Evolutionary conservation across 208 protist species (phyloP).

Genomic region (Leishmania braziliensis): DNA sequence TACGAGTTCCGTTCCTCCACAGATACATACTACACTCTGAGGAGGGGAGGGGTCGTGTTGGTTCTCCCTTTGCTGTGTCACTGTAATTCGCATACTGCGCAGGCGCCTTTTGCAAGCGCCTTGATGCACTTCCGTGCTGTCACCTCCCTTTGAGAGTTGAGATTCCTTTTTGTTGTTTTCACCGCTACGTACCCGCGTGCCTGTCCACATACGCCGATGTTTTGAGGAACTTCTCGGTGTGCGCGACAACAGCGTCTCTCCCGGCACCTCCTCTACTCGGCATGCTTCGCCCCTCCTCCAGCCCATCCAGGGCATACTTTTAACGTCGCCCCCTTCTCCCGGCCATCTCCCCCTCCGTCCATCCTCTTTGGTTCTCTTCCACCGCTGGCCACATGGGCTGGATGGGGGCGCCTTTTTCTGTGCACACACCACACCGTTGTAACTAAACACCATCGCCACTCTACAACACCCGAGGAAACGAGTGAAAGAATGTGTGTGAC

Average conservation of each 20-base stretch:
- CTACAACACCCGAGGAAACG: neutral
- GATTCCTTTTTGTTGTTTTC: neutral
- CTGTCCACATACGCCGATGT: neutral
- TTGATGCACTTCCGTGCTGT: neutral
- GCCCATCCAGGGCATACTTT: no score
- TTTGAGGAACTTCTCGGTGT: neutral
- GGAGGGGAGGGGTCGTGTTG: neutral
- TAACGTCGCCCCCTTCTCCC: no score
- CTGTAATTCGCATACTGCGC: neutral
- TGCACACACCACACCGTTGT: neutral
- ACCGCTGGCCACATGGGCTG: neutral
- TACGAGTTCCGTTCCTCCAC: neutral
- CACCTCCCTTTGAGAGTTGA: neutral
- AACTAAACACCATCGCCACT: neutral
- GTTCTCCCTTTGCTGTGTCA: neutral
- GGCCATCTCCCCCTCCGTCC: neutral
- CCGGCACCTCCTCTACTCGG: neutral
- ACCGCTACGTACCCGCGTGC: neutral
- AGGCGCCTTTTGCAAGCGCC: neutral
- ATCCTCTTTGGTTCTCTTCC: slow-evolving; percentile 3
- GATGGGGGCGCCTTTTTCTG: neutral
- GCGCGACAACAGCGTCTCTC: neutral
- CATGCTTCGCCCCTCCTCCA: no score
- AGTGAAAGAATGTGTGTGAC: neutral
- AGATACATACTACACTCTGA: neutral